Evolutionary conservation across 2,329 filamentous ascomycete species (phyloP).

Genomic region (Teratosphaeriaceae sp.): DNA sequence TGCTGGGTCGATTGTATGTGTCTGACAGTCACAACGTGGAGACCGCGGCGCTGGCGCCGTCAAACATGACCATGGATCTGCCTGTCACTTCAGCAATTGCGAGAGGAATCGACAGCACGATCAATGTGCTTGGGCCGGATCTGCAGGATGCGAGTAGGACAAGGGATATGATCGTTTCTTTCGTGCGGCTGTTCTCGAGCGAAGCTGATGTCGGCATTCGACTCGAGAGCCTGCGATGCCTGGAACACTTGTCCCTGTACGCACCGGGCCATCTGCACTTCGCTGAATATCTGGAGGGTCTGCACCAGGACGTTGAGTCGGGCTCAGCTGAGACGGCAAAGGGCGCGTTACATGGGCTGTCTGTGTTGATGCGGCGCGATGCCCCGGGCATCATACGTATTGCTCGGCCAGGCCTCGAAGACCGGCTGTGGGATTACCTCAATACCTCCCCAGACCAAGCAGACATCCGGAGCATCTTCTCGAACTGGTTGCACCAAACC

Average conservation of each 20-base stretch:
- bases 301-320: constrained; percentile 73
- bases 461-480: constrained; percentile 77
- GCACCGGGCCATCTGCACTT: constrained; percentile 84
- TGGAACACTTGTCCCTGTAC: constrained; percentile 89
- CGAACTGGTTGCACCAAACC: constrained; percentile 90
- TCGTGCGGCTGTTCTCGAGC: constrained; percentile 71
- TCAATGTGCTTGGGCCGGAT: constrained; percentile 94
- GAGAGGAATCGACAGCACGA: constrained; percentile 85
- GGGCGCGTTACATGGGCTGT: constrained; percentile 79
- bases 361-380: constrained; percentile 91
- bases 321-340: constrained; percentile 63
- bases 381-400: constrained; percentile 73
- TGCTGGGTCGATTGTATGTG: constrained; percentile 89
- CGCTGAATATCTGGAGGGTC: constrained; percentile 68
- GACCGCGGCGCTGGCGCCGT: constrained; percentile 69
- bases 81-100: constrained; percentile 77
- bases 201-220: constrained; percentile 65
- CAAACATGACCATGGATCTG: constrained; percentile 82
- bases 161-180: constrained; percentile 81
- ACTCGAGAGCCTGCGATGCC: constrained; percentile 70
- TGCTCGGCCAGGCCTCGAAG: constrained; percentile 73
- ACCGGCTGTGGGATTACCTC: constrained; percentile 84
- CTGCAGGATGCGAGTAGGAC: constrained; percentile 87
- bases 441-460: constrained; percentile 70
- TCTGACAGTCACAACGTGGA: constrained; percentile 88